Evolutionary conservation across 768 basidiomycete genomes (phyloP).

Genomic region (Phlebiopsis flavidoalba): DNA sequence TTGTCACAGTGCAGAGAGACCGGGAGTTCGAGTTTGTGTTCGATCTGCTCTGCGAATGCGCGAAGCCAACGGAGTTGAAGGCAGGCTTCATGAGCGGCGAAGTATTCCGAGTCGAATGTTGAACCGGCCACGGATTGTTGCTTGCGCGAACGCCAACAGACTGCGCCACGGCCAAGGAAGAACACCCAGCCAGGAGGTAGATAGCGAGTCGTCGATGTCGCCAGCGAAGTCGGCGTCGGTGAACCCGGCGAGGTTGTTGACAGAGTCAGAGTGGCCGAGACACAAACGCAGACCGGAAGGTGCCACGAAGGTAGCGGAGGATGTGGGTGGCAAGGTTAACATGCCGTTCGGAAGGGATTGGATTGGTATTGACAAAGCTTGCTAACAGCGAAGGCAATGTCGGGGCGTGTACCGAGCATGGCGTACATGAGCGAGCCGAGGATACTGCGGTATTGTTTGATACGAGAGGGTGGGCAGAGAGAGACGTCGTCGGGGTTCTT

Average conservation of each 20-base stretch:
- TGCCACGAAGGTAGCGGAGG: conserved; percentile 23
- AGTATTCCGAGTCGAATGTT: conserved; percentile 36
- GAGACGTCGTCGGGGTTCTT: conserved; percentile 3
- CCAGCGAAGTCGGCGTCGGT: conserved; percentile 11
- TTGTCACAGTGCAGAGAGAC: background rate
- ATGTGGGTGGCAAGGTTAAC: conserved; percentile 16
- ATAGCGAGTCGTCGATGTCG: conserved; percentile 1
- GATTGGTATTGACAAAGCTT: conserved; percentile 18
- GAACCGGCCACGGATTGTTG: conserved; percentile 34
- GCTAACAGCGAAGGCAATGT: conserved; percentile 23
- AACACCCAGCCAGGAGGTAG: conserved; percentile 28
- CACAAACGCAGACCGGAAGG: conserved; percentile 5
- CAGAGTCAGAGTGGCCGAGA: conserved; percentile 1
- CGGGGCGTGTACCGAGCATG: conserved; percentile 25
- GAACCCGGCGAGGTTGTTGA: conserved; percentile 1
- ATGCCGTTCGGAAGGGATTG: conserved; percentile 13
- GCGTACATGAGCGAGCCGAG: conserved; percentile 28
- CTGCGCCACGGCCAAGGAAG: conserved; percentile 28
- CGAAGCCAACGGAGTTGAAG: conserved; percentile 33
- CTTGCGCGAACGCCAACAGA: conserved; percentile 36
- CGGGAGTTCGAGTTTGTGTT: background rate
- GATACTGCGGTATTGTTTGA: background rate
- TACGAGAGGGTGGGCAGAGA: background rate
- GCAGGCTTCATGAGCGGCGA: conserved; percentile 26
- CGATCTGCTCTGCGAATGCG: background rate